These are phyloP conservation scores for Phytopythium cucurbitacearum DNA, from an alignment of 352 stramenopile species.

Conservation along the genomic window DNA sequence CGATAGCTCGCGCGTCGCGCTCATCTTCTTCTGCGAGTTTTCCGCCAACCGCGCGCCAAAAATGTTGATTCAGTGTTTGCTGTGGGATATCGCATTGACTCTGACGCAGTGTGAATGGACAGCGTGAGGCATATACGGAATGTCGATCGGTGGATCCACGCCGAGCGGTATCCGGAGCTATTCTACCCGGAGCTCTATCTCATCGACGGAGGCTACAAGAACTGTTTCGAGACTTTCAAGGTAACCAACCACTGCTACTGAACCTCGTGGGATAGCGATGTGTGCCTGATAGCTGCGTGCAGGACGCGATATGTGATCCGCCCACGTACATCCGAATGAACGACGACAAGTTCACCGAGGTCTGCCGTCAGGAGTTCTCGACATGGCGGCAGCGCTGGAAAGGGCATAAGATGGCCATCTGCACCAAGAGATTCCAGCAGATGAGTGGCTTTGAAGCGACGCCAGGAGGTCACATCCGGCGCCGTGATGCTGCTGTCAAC, in stretches of 20 bases:
- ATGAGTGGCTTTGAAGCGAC: conserved; percentile 2
- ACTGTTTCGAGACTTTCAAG: conserved; percentile 51
- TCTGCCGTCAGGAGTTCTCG: conserved; percentile 46
- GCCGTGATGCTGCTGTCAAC: neutral
- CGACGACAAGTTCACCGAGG: conserved; percentile 34
- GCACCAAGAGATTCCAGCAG: conserved; percentile 31
- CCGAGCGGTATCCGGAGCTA: conserved; percentile 48
- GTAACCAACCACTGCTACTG: conserved; percentile 6
- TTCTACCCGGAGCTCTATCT: conserved; percentile 71
- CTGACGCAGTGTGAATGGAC: neutral
- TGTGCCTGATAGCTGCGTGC: neutral
- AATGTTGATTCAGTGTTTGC: conserved; percentile 26
- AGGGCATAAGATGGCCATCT: conserved; percentile 33
- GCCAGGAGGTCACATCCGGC: neutral
- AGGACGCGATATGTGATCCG: conserved; percentile 31
- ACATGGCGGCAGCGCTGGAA: conserved; percentile 44
- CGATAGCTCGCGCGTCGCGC: conserved; percentile 28
- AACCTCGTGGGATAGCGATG: neutral
- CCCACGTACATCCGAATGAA: conserved; percentile 45
- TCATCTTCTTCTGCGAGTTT: conserved; percentile 75
- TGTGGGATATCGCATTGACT: neutral
- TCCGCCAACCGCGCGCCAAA: conserved; percentile 62
- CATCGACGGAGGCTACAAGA: conserved; percentile 68
- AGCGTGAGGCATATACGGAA: conserved; percentile 57
- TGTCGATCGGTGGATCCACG: conserved; percentile 55